These are phyloP conservation scores for Pseudocercospora musae DNA, from an alignment of 2,329 filamentous ascomycete genomes.

Conservation along the genomic window DNA sequence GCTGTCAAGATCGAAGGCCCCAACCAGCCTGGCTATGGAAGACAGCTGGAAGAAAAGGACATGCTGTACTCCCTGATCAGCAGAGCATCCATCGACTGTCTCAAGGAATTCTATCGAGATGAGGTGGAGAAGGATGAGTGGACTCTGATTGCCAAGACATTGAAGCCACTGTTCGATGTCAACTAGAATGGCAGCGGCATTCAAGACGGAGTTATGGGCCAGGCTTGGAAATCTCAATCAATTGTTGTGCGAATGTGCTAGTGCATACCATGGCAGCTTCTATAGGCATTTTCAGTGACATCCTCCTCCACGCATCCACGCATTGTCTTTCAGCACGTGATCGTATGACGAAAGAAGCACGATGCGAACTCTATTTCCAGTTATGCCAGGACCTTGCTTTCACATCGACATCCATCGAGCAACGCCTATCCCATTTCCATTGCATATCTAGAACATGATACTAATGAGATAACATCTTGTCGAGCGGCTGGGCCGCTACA, in stretches of 20 bases:
- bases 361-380: neutral
- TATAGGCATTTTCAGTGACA: neutral
- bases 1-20: slow-evolving; percentile 95
- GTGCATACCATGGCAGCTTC: neutral
- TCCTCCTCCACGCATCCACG: neutral
- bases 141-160: slow-evolving; percentile 79
- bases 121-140: slow-evolving; percentile 93
- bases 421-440: too few species aligned
- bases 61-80: slow-evolving; percentile 83
- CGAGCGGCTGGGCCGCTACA: neutral
- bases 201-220: neutral
- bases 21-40: slow-evolving; percentile 90
- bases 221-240: neutral
- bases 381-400: neutral
- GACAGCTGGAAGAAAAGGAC: slow-evolving; percentile 91
- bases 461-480: neutral
- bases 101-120: slow-evolving; percentile 91
- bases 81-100: slow-evolving; percentile 81
- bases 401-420: neutral
- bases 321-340: neutral
- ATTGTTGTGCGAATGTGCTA: neutral
- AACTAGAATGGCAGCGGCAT: neutral
- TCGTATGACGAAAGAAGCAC: neutral
- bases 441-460: neutral
- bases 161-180: slow-evolving; percentile 89